Base-by-base conservation (phyloP, 495 filamentous ascomycete genomes). In the Podospora comata region DNA sequence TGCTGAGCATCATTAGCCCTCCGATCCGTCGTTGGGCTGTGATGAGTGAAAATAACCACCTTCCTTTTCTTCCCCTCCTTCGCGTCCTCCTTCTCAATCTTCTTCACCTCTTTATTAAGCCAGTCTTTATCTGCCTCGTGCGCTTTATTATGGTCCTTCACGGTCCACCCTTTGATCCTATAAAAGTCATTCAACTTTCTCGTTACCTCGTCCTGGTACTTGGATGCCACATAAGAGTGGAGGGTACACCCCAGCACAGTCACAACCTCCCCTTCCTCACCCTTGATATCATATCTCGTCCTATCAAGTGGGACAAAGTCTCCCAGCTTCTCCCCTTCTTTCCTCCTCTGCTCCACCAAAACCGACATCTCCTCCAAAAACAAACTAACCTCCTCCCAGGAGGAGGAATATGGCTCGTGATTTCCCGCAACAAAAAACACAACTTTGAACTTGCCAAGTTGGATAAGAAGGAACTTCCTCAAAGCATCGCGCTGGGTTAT, bases 371-470 rank as follows among this genome's bases (percentile, higher is more conserved):
- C 78, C 72, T 57, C 44, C 18, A 26, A 39, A 60, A 79, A 70
- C 27, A 70, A 68, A 0, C 54, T 58, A 23, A 74, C 65, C 1
- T 73, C 67, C 16, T 72, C 70, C 82, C 82, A 86, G 55, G 32
- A 78, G 18, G 78, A 79, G 56, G 82, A 65, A 67, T 83, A 88
- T 2, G 85, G 73, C 69, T 89, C 86, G 67, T 89, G 86, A 67
- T 88, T 89, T 0, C 86, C 86, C 1, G 84, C 74, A 0, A 88
- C 73, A 55, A 85, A 76, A 55, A 87, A 82, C 0, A 90, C 83
- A 2, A 79, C 67, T 19, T 74, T 62, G 66, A 86, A 87, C 7
- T 77, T 68, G 2, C 23, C 11, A 18, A 89, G 77, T 67, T 85
- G 85, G 15, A 59, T 66, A 15, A 70, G 78, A 26, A 87, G 72